Conservation (phyloP, 805 yeast species). For the Schwanniomyces occidentalis region DNA sequence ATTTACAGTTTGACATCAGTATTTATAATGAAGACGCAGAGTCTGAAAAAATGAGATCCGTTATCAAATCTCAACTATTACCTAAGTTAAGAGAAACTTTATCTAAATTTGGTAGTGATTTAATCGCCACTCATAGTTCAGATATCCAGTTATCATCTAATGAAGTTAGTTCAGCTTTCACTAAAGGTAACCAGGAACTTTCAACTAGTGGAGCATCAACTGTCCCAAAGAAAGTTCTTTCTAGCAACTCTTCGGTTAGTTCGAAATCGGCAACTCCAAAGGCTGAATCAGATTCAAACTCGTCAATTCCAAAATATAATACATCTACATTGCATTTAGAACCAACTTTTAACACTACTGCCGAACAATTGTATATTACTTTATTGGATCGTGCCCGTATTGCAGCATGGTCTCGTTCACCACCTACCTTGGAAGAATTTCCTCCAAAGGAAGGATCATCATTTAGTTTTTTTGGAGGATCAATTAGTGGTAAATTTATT, state of each 20-base stretch:
- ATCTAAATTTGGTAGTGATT: slow-evolving; percentile 70
- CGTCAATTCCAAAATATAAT: slow-evolving; percentile 62
- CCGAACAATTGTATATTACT: slow-evolving; percentile 80
- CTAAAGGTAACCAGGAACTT: slow-evolving; percentile 49
- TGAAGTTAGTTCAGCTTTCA: slow-evolving; percentile 38
- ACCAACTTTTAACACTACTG: slow-evolving; percentile 81
- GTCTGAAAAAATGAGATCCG: slow-evolving; percentile 52
- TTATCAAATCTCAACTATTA: slow-evolving; percentile 52
- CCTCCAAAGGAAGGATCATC: slow-evolving; percentile 57
- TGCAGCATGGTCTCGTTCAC: slow-evolving; percentile 87
- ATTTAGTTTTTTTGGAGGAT: slow-evolving; percentile 83
- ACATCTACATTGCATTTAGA: slow-evolving; percentile 77
- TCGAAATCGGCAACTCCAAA: slow-evolving; percentile 11
- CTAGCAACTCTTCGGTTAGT: slow-evolving; percentile 9
- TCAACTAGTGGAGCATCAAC: slow-evolving; percentile 24
- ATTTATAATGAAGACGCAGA: slow-evolving; percentile 54
- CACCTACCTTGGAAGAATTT: slow-evolving; percentile 51
- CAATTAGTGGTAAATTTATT: slow-evolving; percentile 68
- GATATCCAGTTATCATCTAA: slow-evolving; percentile 78
- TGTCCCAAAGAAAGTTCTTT: slow-evolving; percentile 9
- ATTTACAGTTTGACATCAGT: slow-evolving; percentile 79
- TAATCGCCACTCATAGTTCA: slow-evolving; percentile 72
- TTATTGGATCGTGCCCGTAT: slow-evolving; percentile 75
- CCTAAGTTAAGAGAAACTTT: slow-evolving; percentile 69
- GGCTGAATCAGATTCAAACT: slow-evolving; percentile 11